Evolutionary conservation across 768 basidiomycete species (phyloP).

Genomic region (Boletus rubescentipes): DNA sequence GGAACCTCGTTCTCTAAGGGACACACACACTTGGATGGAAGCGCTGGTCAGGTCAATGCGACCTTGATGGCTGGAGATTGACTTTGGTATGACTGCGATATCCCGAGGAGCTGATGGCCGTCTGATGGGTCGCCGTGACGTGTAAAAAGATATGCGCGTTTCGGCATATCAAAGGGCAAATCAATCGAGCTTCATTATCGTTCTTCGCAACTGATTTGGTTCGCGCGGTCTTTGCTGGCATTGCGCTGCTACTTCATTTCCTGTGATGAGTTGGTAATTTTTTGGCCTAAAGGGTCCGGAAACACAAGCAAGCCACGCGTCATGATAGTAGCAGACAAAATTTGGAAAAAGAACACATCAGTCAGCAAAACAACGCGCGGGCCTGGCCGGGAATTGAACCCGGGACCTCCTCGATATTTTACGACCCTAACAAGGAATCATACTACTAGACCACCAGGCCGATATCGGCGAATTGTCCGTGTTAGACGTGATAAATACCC

Average conservation of each 20-base stretch:
- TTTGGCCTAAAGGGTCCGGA: slow-evolving; percentile 10
- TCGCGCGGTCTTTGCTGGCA: slow-evolving; percentile 2
- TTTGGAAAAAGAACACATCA: neutral
- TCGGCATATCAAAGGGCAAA: slow-evolving; percentile 10
- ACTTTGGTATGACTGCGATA: slow-evolving; percentile 31
- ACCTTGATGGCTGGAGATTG: slow-evolving; percentile 34
- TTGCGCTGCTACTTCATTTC: slow-evolving; percentile 30
- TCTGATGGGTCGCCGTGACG: slow-evolving; percentile 41
- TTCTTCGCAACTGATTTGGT: slow-evolving; percentile 14
- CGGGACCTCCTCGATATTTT: slow-evolving; percentile 72
- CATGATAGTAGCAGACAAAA: neutral
- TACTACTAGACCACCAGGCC: slow-evolving; percentile 66
- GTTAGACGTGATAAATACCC: neutral
- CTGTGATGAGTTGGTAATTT: slow-evolving; percentile 31
- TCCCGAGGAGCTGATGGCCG: slow-evolving; percentile 36
- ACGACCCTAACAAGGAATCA: slow-evolving; percentile 61
- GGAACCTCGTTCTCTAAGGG: slow-evolving; percentile 5
- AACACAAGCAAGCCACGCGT: neutral
- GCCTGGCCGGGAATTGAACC: slow-evolving; percentile 87
- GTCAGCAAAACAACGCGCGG: slow-evolving; percentile 24
- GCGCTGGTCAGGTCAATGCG: slow-evolving; percentile 28
- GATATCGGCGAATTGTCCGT: neutral
- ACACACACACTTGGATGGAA: slow-evolving; percentile 10
- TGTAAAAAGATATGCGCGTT: slow-evolving; percentile 37
- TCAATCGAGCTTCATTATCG: slow-evolving; percentile 18